Base-by-base conservation (phyloP, 495 filamentous ascomycete genomes). In the Neurospora terricola region DNA sequence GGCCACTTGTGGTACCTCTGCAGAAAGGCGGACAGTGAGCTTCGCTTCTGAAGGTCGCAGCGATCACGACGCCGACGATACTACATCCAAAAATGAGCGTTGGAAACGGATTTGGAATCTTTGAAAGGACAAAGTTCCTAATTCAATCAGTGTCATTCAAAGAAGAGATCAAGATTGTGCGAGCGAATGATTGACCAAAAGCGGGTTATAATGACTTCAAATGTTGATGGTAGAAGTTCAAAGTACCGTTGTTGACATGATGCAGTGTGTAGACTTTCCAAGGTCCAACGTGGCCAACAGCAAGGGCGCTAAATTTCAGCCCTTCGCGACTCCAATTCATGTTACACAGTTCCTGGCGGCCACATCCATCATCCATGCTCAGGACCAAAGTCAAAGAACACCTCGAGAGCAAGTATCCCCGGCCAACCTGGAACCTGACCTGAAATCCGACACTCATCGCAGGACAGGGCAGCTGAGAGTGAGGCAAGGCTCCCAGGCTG, bases 1-100 rank as follows among this genome's bases (percentile, higher is more conserved):
- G 36, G 73, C 70, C 68, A 66, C 54, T 66, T 66, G 54, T 66
- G 54, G 54, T 66, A 66, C 54, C 54, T 66, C 54, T 66, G 54
- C 54, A 66, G 54, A 66, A 66, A 66, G 54, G 54, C 54, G 54
- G 54, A 66, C 54, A 66, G 54, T 34, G 27, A 66, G 54, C 54
- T 62, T 62, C 27, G 54, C 54, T 66, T 66, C 27, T 66, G 27
- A 66, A 36, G 14, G 54, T 66, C 54, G 54, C 54, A 66, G 54
- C 27, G 27, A 66, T 36, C 27, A 18, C 27, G 54, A 66, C 2
- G 27, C 27, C 54, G 30, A 18, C 27, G 27, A 62, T 34, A 18
- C 14, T 18, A 18, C 14, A 8, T 66, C 54, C 54, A 34, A 34
- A 30, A 66, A 59, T 8, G 54, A 66, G 27, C 14, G 27, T 66